Percentiles rank a stretch among this genome's conserved stretches.
These are phyloP conservation scores for Actinidia arguta DNA, from an alignment of 179 eudicot species.

Conservation along the genomic window DNA sequence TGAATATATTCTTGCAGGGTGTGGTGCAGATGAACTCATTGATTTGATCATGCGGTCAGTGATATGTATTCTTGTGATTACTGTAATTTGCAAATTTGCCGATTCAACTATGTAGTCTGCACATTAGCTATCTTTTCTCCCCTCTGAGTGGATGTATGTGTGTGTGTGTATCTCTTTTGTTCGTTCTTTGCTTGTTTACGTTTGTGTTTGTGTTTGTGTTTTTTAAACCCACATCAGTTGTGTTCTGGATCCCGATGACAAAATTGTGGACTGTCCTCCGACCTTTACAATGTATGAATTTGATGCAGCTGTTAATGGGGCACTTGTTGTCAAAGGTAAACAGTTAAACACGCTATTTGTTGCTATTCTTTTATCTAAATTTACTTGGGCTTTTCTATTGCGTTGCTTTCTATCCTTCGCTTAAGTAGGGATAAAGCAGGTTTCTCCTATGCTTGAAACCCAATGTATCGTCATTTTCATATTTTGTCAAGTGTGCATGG, in stretches of 20 bases:
- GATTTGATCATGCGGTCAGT: conserved; percentile 98
- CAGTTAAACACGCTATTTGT: conserved; percentile 30
- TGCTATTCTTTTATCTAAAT: neutral
- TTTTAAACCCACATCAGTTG: conserved; percentile 61
- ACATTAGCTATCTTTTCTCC: neutral
- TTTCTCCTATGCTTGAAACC: neutral
- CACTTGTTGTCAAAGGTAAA: conserved; percentile 83
- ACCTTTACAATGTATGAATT: conserved; percentile 99
- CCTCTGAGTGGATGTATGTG: neutral
- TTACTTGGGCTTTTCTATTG: neutral
- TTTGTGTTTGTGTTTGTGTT: too few relatives aligned
- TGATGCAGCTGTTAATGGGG: conserved; percentile 96
- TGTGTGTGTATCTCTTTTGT: neutral
- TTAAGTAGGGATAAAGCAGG: neutral
- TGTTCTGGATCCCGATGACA: conserved; percentile 96
- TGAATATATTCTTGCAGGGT: conserved; percentile 87
- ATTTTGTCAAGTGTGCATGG: neutral
- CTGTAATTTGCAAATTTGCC: neutral
- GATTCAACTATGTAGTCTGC: neutral
- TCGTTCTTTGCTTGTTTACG: conserved; percentile 26
- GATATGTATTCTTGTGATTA: conserved; percentile 22
- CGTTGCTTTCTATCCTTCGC: neutral
- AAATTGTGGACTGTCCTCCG: conserved; percentile 97
- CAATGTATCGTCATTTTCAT: neutral
- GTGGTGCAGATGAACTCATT: conserved; percentile 98